Percentiles rank a stretch among this genome's conserved stretches.
phyloP scores from a whole-genome alignment of 179 eudicot species.

The Monotropa hypopitys region DNA sequence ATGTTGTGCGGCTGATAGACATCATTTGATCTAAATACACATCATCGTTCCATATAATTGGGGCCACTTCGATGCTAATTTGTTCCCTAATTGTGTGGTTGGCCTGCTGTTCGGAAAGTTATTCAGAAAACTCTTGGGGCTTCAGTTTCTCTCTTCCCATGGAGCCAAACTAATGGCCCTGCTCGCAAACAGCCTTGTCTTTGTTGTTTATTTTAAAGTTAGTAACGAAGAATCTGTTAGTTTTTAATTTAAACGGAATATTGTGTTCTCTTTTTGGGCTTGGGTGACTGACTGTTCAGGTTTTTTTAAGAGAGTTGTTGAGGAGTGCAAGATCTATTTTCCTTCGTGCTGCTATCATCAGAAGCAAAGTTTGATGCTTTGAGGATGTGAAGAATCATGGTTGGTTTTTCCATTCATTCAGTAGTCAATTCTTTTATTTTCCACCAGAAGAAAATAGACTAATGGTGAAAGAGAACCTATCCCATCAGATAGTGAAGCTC shows the following conservation, averaged over 20 bases:
- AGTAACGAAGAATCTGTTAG: neutral
- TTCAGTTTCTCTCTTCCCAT: neutral
- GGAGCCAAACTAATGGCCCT: neutral
- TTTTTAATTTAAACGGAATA: neutral
- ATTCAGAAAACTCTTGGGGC: neutral
- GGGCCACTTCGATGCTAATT: neutral
- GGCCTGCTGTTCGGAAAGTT: neutral
- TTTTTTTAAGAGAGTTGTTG: neutral
- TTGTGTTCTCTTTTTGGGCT: neutral
- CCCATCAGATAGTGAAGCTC: neutral
- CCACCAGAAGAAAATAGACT: neutral
- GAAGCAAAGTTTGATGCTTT: conserved; percentile 10
- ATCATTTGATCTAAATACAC: neutral
- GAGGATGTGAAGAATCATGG: conserved; percentile 15
- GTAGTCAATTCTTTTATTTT: neutral
- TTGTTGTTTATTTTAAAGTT: neutral
- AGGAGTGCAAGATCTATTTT: neutral
- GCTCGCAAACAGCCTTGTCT: neutral
- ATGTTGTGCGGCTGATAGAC: neutral
- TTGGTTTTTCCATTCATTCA: conserved; percentile 9
- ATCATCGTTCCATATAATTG: neutral
- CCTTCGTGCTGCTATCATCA: neutral
- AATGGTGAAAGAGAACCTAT: neutral
- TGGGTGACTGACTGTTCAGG: conserved; percentile 6
- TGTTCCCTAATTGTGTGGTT: neutral